phyloP scores from a whole-genome alignment of 805 yeast species.

The Yamadazyma laniorum region DNA sequence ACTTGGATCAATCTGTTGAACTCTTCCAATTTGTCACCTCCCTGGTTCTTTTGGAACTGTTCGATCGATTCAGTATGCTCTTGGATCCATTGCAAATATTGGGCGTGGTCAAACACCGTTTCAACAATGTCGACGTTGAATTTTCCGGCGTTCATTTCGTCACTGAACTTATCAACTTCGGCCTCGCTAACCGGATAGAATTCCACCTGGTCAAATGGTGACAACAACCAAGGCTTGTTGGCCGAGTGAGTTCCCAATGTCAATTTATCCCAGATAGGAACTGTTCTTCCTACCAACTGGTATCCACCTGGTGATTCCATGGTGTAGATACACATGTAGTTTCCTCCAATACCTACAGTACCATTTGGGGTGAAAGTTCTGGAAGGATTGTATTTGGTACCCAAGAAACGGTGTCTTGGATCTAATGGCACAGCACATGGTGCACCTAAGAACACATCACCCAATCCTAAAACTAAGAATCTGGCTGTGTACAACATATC shows the following conservation, averaged over 20 bases:
- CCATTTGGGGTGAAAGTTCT: constrained; percentile 96
- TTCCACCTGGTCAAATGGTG: constrained; percentile 92
- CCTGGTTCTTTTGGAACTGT: constrained; percentile 62
- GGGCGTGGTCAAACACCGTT: constrained; percentile 75
- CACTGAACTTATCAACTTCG: constrained; percentile 69
- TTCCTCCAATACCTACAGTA: constrained; percentile 97
- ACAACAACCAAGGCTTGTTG: constrained; percentile 78
- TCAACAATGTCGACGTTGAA: constrained; percentile 74
- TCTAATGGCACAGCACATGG: constrained; percentile 98
- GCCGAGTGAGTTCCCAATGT: constrained; percentile 65
- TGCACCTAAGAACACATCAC: constrained; percentile 96
- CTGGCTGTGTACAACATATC: constrained; percentile 87
- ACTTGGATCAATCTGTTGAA: constrained; percentile 80
- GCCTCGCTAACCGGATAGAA: constrained; percentile 89
- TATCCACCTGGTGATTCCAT: constrained; percentile 99
- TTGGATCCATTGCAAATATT: constrained; percentile 76
- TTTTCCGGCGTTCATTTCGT: constrained; percentile 76
- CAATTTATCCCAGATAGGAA: constrained; percentile 97
- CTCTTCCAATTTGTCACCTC: constrained; percentile 81
- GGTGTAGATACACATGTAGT: constrained; percentile 97
- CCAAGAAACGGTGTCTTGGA: constrained; percentile 90
- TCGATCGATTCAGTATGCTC: constrained; percentile 71
- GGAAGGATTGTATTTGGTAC: constrained; percentile 94
- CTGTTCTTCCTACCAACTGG: constrained; percentile 93
- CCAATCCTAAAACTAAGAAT: constrained; percentile 90